Evolutionary conservation across 805 yeast species (phyloP).

Genomic region (Groenewaldozyma tartarivorans): DNA sequence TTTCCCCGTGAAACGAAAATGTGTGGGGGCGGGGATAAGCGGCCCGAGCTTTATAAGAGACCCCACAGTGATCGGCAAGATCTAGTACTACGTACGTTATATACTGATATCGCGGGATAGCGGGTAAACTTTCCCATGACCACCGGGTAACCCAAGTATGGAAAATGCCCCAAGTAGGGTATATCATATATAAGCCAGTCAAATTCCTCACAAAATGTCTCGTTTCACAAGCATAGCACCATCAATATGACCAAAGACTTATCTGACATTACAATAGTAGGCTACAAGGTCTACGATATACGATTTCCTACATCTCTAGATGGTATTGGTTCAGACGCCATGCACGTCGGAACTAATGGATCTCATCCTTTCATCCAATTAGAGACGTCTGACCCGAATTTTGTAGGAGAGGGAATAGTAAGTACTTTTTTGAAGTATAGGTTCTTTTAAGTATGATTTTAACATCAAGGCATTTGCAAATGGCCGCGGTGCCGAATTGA

Average conservation of each 20-base stretch:
- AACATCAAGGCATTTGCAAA: constrained; percentile 26
- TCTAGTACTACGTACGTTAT: too few relatives aligned
- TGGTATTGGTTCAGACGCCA: constrained; percentile 33
- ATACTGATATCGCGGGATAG: too few relatives aligned
- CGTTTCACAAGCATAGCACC: too few relatives aligned
- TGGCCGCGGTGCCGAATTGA: constrained; percentile 31
- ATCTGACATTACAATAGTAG: constrained; percentile 19
- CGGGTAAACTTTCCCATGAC: too few relatives aligned
- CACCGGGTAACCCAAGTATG: too few relatives aligned
- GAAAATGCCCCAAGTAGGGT: too few relatives aligned
- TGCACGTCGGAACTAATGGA: constrained; percentile 31
- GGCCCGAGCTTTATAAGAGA: too few relatives aligned
- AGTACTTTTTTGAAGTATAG: neutral
- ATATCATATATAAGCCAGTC: too few relatives aligned
- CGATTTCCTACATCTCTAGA: constrained; percentile 33
- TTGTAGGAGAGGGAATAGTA: constrained; percentile 32
- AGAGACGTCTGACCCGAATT: constrained; percentile 21
- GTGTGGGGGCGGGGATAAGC: too few relatives aligned
- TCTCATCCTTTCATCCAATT: constrained; percentile 30
- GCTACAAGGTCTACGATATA: constrained; percentile 24
- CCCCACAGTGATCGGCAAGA: too few relatives aligned
- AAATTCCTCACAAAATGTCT: too few relatives aligned
- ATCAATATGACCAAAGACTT: neutral
- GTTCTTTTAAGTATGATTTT: neutral
- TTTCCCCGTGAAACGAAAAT: too few relatives aligned